phyloP scores from a whole-genome alignment of 2,329 filamentous ascomycete species.

The Stachybotrys elegans region DNA sequence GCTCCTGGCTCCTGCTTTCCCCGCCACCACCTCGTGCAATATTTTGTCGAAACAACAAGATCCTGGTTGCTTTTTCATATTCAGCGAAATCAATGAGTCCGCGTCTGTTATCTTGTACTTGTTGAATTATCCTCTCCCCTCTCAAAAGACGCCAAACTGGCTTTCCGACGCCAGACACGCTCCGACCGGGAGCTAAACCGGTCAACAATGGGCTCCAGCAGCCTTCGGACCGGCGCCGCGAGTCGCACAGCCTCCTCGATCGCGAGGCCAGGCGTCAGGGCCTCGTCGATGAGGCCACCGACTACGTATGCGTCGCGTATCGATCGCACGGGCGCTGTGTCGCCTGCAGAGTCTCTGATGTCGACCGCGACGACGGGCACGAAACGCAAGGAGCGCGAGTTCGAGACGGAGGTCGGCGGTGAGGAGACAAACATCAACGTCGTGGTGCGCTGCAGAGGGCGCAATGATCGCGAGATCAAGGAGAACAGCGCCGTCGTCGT shows the following conservation, averaged over 20 bases:
- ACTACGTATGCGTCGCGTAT: conserved; percentile 14
- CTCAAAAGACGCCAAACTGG: conserved; percentile 22
- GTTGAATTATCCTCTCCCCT: conserved; percentile 2
- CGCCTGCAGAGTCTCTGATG: conserved; percentile 63
- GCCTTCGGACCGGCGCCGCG: conserved; percentile 17
- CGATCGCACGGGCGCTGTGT: conserved; percentile 44
- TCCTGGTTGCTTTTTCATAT: background rate
- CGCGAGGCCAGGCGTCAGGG: conserved; percentile 15
- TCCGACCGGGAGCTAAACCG: conserved; percentile 31
- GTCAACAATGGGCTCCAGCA: conserved; percentile 25
- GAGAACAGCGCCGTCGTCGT: conserved; percentile 96
- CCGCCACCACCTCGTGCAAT: background rate
- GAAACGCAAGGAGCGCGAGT: conserved; percentile 86
- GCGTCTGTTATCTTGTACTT: background rate
- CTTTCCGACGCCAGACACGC: conserved; percentile 29
- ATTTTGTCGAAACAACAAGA: background rate
- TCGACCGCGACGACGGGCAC: conserved; percentile 55
- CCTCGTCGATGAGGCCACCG: conserved; percentile 19
- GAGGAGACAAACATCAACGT: conserved; percentile 98
- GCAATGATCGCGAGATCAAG: conserved; percentile 85
- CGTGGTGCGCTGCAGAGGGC: conserved; percentile 87
- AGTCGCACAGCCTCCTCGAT: conserved; percentile 16
- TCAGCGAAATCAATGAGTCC: background rate
- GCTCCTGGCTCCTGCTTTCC: background rate
- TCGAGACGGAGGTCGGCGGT: conserved; percentile 57